Evolutionary conservation across 1,284 basidiomycete genomes (phyloP).

Genomic region (Puccinia polysora): DNA sequence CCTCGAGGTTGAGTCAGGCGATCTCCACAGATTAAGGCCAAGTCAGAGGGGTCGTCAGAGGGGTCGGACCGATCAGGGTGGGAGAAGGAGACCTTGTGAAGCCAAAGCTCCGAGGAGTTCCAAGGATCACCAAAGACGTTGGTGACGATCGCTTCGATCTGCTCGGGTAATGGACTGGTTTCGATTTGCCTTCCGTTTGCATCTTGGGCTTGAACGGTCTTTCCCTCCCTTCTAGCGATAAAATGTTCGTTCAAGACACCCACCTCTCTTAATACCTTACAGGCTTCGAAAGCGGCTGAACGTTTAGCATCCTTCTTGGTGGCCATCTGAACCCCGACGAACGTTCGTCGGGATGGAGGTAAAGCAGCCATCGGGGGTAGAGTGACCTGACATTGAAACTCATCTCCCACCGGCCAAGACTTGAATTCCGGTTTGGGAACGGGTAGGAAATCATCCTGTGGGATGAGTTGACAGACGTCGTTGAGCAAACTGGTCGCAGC

Average conservation of each 20-base stretch:
- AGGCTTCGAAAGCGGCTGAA: slow-evolving; percentile 69
- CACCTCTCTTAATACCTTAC: slow-evolving; percentile 63
- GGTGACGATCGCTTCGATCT: slow-evolving; percentile 21
- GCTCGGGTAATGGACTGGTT: slow-evolving; percentile 3
- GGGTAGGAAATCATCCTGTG: slow-evolving; percentile 65
- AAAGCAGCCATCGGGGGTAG: slow-evolving; percentile 68
- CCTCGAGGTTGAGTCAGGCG: no score
- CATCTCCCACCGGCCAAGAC: slow-evolving; percentile 62
- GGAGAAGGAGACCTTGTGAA: slow-evolving; percentile 21
- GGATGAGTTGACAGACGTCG: slow-evolving; percentile 68
- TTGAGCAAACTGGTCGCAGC: slow-evolving; percentile 66
- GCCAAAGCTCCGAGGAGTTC: slow-evolving; percentile 1
- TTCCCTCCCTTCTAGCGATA: slow-evolving; percentile 59
- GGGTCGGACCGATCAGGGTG: no score
- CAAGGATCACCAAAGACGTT: slow-evolving; percentile 33
- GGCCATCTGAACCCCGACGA: slow-evolving; percentile 54
- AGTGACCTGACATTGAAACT: slow-evolving; percentile 60
- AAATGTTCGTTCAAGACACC: slow-evolving; percentile 73
- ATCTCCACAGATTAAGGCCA: no score
- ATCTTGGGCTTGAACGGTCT: slow-evolving; percentile 46
- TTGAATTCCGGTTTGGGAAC: slow-evolving; percentile 61
- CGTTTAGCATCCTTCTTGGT: slow-evolving; percentile 71
- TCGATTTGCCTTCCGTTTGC: slow-evolving; percentile 41
- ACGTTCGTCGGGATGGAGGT: slow-evolving; percentile 58
- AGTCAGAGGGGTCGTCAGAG: no score